Base-by-base conservation (phyloP, 805 yeast genomes). In the Ogataea degrootiae region DNA sequence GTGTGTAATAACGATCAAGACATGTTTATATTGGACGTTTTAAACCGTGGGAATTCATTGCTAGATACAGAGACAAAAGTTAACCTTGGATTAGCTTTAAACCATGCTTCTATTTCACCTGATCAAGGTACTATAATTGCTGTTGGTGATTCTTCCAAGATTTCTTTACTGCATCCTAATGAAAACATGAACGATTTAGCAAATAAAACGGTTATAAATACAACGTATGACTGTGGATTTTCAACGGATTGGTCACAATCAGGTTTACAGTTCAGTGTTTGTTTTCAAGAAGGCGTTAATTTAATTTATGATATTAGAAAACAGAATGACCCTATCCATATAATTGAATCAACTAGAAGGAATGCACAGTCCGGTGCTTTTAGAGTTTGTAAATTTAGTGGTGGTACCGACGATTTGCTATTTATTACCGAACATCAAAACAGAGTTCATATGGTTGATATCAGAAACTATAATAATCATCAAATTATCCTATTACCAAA, bases 271-370 rank as follows among this genome's bases (percentile, higher is more conserved):
- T 85, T 91, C 61, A 82, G 94, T 1, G 81, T 87, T 0, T 83
- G 90, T 22, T 89, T 89, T 63, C 96, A 91, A 66, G 90, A 87
- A 60, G 98, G 98, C 6, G 69, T 79, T 19, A 82, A 92, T 50
- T 71, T 82, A 52, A 67, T 91, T 8, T 91, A 83, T 62, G 98
- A 91, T 64, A 62, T 86, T 7, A 71, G 98, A 53, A 83, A 82
- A 50, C 62, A 80, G 45, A 57, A 66, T 1, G 55, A 63, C 8
- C 87, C 89, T 5, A 49, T 84, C 15, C 72, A 75, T 45, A 76
- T 74, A 48, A 70, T 85, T 29, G 68, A 70, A 43, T 82, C 90
- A 4, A 83, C 92, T 0, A 70, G 91, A 52, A 69, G 74, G 54
- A 71, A 72, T 54, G 68, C 75, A 39, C 71, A 75, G 34, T 51